Base-by-base conservation (phyloP, 768 basidiomycete genomes). In the Thelephora ganbajun region DNA sequence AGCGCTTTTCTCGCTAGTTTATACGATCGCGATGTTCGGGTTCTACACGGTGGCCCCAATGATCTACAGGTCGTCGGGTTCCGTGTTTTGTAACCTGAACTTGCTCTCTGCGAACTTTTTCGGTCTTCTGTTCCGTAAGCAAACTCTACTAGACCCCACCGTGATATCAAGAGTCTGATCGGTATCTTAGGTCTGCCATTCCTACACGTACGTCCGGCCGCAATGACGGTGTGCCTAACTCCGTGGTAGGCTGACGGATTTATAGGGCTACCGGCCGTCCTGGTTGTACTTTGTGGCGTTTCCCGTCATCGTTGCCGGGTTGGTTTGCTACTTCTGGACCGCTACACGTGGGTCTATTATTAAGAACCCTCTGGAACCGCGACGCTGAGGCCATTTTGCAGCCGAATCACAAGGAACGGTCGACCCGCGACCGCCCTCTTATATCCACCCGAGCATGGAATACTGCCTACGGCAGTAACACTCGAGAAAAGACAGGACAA, bases 261-360 rank as follows among this genome's bases (percentile, higher is more conserved):
- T 49, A 46, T 53, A 90, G 87, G 81, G 88, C 54, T 90, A 76
- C 66, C 62, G 66, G 39, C 88, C 89, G 3, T 91, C 76, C 68
- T 92, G 88, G 87, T 71, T 92, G 13, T 91, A 92, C 69, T 92
- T 92, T 64, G 66, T 80, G 50, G 74, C 89, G 0, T 92, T 84
- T 56, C 70, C 63, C 1, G 68, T 90, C 12, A 77, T 89, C 51
- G 59, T 91, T 39, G 30, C 66, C 11, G 89, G 89, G 2, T 72
- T 92, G 4, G 66, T 92, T 56, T 73, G 80, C 33, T 92, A 91
- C 64, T 91, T 91, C 68, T 92, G 89, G 87, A 67, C 74, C 60
- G 75, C 82, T 6, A 80, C 80, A 33, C 88, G 87, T 89, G 66
- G 57, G 87, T 72, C 51, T 45, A 34, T 35, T 33, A 7, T 35